These are phyloP conservation scores for Erodium trifolium DNA, from an alignment of 441 rosid genomes.

Conservation along the genomic window DNA sequence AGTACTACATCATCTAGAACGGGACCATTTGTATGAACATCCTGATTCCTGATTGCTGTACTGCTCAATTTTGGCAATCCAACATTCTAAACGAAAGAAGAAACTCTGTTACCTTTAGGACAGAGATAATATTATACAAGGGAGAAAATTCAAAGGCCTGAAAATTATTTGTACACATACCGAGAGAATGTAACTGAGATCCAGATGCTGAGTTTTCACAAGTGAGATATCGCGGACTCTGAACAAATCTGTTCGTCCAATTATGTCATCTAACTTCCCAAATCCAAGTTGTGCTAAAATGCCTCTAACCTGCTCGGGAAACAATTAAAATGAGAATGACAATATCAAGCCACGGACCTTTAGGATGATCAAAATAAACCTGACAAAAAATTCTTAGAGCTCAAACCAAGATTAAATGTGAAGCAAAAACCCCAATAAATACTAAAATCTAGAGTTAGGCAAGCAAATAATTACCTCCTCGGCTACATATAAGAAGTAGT, in stretches of 20 bases:
- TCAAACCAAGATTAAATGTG: conserved; percentile 7
- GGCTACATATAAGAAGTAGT: conserved; percentile 86
- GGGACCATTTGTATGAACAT: conserved; percentile 79
- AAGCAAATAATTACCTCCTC: conserved; percentile 67
- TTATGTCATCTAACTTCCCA: conserved; percentile 77
- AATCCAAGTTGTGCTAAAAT: conserved; percentile 86
- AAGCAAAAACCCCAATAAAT: conserved; percentile 2
- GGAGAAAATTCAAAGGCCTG: background rate
- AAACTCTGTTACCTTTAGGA: conserved; percentile 15
- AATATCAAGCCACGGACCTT: background rate
- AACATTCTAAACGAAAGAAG: conserved; percentile 41
- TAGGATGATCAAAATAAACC: conserved; percentile 3
- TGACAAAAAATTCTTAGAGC: background rate
- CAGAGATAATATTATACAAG: background rate
- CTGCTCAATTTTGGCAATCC: conserved; percentile 90
- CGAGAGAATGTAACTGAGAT: conserved; percentile 65
- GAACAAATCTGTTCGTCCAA: conserved; percentile 74
- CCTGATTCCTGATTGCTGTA: conserved; percentile 78
- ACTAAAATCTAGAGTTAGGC: conserved; percentile 10
- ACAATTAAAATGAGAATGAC: conserved; percentile 11
- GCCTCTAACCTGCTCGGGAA: conserved; percentile 66
- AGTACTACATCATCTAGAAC: conserved; percentile 76
- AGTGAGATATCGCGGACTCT: conserved; percentile 81
- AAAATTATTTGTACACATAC: conserved; percentile 37
- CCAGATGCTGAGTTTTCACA: conserved; percentile 96